These are phyloP conservation scores for Clavispora fructus DNA, from an alignment of 805 yeast genomes.

Conservation along the genomic window DNA sequence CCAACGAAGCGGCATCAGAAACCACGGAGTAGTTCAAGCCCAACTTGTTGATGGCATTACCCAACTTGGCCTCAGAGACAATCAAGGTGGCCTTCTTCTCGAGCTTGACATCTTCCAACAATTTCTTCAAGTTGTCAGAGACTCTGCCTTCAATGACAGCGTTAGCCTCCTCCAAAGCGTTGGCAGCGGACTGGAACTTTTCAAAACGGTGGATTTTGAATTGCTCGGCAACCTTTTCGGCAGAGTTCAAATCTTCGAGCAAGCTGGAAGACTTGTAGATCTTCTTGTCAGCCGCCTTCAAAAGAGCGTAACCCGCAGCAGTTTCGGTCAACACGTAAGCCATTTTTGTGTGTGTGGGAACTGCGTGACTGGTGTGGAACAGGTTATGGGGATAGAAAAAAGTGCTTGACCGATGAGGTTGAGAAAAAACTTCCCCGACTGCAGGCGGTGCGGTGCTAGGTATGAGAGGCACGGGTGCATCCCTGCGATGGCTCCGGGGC, in stretches of 20 bases:
- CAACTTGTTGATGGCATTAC: slow-evolving; percentile 91
- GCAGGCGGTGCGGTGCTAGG: not conserved
- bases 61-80: slow-evolving; percentile 93
- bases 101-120: slow-evolving; percentile 69
- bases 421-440: slow-evolving; percentile 7
- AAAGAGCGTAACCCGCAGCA: slow-evolving; percentile 96
- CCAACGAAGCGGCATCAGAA: slow-evolving; percentile 92
- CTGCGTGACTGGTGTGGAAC: slow-evolving; percentile 1
- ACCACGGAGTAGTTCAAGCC: slow-evolving; percentile 84
- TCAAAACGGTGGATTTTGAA: slow-evolving; percentile 95
- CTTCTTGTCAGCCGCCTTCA: slow-evolving; percentile 97
- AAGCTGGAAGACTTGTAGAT: slow-evolving; percentile 78
- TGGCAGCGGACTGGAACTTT: slow-evolving; percentile 90
- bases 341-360: slow-evolving; percentile 35
- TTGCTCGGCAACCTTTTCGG: slow-evolving; percentile 82
- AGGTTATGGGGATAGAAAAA: slow-evolving; percentile 5
- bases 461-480: slow-evolving; percentile 2
- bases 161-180: slow-evolving; percentile 92
- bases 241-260: slow-evolving; percentile 69
- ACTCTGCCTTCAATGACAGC: slow-evolving; percentile 92
- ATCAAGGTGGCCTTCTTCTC: slow-evolving; percentile 83
- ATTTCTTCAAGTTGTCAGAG: slow-evolving; percentile 69
- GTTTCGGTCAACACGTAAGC: slow-evolving; percentile 94
- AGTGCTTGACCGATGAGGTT: slow-evolving; percentile 12
- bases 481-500: not conserved